These are phyloP conservation scores for Phylloporus sp. DNA, from an alignment of 768 basidiomycete genomes.

Conservation along the genomic window DNA sequence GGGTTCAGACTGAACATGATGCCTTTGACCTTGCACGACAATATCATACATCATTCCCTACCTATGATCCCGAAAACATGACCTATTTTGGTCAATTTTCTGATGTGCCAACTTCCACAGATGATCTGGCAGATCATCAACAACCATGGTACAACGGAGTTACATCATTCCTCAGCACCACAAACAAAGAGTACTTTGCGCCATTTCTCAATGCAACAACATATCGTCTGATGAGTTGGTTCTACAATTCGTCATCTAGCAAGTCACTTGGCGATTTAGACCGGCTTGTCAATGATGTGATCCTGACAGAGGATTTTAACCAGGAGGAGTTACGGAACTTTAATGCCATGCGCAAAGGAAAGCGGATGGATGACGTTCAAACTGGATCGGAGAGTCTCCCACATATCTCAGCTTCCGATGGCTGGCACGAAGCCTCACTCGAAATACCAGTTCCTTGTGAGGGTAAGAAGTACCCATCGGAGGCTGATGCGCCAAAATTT, in stretches of 20 bases:
- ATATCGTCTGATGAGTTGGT: conserved; percentile 25
- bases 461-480: neutral
- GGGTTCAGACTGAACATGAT: neutral
- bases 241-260: conserved; percentile 14
- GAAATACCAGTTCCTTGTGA: neutral
- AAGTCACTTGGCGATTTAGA: conserved; percentile 10
- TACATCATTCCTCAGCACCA: neutral
- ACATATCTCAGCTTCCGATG: neutral
- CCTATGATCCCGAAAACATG: conserved; percentile 1
- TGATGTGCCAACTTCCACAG: neutral
- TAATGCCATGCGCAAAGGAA: neutral
- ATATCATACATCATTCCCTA: neutral
- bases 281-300: conserved; percentile 12
- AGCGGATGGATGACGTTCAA: neutral
- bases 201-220: conserved; percentile 20
- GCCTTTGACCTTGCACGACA: neutral
- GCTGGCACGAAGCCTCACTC: neutral
- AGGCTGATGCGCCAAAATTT: neutral
- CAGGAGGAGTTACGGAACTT: conserved; percentile 5
- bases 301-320: conserved; percentile 13
- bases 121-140: neutral
- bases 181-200: neutral
- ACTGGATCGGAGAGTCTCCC: neutral
- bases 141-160: conserved; percentile 13
- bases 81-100: neutral